phyloP scores from a whole-genome alignment of 768 basidiomycete genomes.

The Austroboletus eburneus region DNA sequence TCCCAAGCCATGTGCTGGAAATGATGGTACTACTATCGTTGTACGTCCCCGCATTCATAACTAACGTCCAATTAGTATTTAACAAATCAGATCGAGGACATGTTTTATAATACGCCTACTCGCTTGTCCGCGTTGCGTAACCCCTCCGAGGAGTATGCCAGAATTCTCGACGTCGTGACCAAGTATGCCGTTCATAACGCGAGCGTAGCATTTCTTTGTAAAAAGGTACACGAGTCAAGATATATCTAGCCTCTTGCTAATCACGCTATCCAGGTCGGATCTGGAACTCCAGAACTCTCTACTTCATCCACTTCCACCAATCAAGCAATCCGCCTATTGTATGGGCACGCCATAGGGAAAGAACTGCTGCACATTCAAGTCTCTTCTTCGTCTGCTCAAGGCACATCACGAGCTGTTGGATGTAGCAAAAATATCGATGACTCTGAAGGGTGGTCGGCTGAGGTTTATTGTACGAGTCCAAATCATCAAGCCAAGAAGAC shows the following conservation, averaged over 20 bases:
- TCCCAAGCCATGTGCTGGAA: slow-evolving; percentile 89
- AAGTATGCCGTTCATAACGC: slow-evolving; percentile 95
- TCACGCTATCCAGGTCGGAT: slow-evolving; percentile 52
- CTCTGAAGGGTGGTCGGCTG: slow-evolving; percentile 61
- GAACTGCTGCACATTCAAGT: slow-evolving; percentile 56
- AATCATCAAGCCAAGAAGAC: slow-evolving; percentile 89
- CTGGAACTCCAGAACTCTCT: slow-evolving; percentile 72
- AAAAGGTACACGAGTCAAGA: slow-evolving; percentile 56
- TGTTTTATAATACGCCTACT: slow-evolving; percentile 91
- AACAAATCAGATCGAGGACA: slow-evolving; percentile 74
- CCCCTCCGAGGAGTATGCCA: slow-evolving; percentile 85
- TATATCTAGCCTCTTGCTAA: not conserved
- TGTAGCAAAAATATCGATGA: slow-evolving; percentile 25
- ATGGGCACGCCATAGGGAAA: slow-evolving; percentile 75
- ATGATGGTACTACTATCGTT: slow-evolving; percentile 87
- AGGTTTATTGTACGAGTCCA: slow-evolving; percentile 76
- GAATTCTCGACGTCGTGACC: slow-evolving; percentile 87
- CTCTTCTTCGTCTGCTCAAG: slow-evolving; percentile 30
- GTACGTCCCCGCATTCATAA: slow-evolving; percentile 39
- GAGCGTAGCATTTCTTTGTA: slow-evolving; percentile 82
- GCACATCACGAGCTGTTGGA: slow-evolving; percentile 17
- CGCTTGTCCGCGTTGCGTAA: slow-evolving; percentile 82
- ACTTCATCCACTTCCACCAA: slow-evolving; percentile 65
- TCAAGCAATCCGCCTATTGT: slow-evolving; percentile 75
- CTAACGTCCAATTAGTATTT: not conserved